Conservation (phyloP, 768 basidiomycete species). For the Multifurca ochricompacta region DNA sequence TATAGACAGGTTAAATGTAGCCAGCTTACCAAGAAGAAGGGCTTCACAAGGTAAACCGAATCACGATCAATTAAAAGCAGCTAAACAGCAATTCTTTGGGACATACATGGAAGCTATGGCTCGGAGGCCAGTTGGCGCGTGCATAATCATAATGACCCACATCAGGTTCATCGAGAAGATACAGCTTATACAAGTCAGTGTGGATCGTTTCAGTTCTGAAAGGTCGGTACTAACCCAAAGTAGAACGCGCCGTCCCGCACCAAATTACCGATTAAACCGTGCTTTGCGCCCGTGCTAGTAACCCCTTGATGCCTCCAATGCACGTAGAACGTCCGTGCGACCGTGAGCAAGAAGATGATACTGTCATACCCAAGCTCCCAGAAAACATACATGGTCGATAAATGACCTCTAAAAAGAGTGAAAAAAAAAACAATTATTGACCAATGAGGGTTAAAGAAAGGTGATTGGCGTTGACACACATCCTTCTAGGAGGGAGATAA, state of each 20-base stretch:
- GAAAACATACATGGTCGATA: conserved; percentile 18
- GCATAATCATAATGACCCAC: conserved; percentile 20
- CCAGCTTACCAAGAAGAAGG: conserved; percentile 16
- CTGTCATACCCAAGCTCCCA: conserved; percentile 19
- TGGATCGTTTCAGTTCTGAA: not conserved
- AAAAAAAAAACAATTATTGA: not conserved
- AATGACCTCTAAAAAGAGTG: conserved; percentile 5
- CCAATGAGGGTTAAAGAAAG: not conserved
- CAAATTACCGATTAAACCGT: conserved; percentile 1
- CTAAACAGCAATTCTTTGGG: not conserved
- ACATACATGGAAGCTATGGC: conserved; percentile 18
- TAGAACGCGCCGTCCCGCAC: conserved; percentile 18
- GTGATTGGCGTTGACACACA: conserved; percentile 1
- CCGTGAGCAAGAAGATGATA: conserved; percentile 18
- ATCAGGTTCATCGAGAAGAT: conserved; percentile 20
- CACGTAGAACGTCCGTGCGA: conserved; percentile 18
- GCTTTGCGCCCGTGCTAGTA: not conserved
- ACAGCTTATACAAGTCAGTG: conserved; percentile 1
- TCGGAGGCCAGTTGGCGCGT: conserved; percentile 20
- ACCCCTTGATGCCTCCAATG: conserved; percentile 6
- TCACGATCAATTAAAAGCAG: not conserved
- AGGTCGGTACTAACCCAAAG: conserved; percentile 12
- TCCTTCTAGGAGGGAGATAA: conserved; percentile 14
- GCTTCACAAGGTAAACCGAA: not conserved
- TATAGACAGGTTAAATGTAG: not conserved